phyloP scores from a whole-genome alignment of 495 filamentous ascomycete genomes.

The Talaromyces borbonicus region DNA sequence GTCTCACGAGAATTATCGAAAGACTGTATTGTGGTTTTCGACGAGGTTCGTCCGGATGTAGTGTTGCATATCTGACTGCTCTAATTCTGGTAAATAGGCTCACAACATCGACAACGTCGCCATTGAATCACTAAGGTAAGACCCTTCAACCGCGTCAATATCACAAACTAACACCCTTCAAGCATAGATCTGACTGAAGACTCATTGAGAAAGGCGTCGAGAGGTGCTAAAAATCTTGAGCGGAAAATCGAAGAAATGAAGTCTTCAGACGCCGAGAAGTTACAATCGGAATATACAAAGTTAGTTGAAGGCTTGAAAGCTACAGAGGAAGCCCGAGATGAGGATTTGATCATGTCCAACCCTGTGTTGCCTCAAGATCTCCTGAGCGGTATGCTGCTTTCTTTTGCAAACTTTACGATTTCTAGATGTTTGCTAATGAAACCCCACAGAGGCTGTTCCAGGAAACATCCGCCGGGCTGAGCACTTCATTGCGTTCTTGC shows the following conservation, averaged over 20 bases:
- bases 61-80: conserved; percentile 90
- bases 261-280: conserved; percentile 77
- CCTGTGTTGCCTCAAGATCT: conserved; percentile 41
- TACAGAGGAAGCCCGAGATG: conserved; percentile 76
- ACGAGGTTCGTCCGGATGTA: conserved; percentile 79
- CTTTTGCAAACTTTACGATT: neutral
- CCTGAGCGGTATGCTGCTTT: conserved; percentile 12
- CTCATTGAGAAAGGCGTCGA: conserved; percentile 75
- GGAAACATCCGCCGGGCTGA: conserved; percentile 95
- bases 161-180: conserved; percentile 19
- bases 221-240: conserved; percentile 84
- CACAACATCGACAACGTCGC: conserved; percentile 99
- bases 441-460: conserved; percentile 74
- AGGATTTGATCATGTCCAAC: conserved; percentile 96
- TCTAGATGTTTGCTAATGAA: neutral
- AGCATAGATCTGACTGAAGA: conserved; percentile 96
- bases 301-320: conserved; percentile 86
- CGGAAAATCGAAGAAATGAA: conserved; percentile 88
- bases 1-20: conserved; percentile 96
- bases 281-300: conserved; percentile 92
- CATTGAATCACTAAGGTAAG: conserved; percentile 60
- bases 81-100: conserved; percentile 87
- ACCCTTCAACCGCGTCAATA: neutral
- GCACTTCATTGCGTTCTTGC: conserved; percentile 91
- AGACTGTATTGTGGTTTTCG: conserved; percentile 97